Evolutionary conservation across 441 rosid species (phyloP).

Genomic region (Arabidopsis hybrid): DNA sequence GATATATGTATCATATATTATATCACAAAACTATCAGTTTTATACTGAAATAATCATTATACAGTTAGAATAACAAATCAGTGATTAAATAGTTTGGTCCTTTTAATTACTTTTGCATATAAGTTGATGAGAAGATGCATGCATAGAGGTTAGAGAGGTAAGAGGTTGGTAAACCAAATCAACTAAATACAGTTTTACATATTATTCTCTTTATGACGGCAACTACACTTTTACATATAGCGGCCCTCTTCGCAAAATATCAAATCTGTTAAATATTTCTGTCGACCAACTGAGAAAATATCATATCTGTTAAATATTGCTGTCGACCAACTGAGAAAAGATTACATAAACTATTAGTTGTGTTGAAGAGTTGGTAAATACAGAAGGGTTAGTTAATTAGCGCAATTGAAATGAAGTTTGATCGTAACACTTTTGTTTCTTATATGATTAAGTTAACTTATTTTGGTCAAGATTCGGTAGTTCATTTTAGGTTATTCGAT

Average conservation of each 20-base stretch:
- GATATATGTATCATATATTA: no score
- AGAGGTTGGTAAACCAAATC: constrained; percentile 39
- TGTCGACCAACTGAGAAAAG: constrained; percentile 20
- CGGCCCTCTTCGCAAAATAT: not conserved
- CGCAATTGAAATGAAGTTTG: not conserved
- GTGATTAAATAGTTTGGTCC: constrained; percentile 2
- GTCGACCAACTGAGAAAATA: constrained; percentile 22
- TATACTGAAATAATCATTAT: not conserved
- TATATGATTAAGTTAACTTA: not conserved
- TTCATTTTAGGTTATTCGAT: constrained; percentile 2
- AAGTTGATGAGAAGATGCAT: constrained; percentile 37
- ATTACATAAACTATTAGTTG: not conserved
- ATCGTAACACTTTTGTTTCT: not conserved
- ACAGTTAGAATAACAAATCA: not conserved
- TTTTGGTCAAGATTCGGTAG: constrained; percentile 14
- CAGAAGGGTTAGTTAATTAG: not conserved
- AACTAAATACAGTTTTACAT: constrained; percentile 33
- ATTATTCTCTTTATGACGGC: not conserved
- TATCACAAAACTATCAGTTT: not conserved
- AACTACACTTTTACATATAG: not conserved
- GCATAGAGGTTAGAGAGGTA: constrained; percentile 36
- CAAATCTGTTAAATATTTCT: not conserved
- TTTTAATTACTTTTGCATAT: constrained; percentile 5
- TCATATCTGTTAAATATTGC: not conserved
- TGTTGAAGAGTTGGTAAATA: constrained; percentile 21